A percentile compares a stretch with the other conserved stretches of the same genome.
phyloP scores from a whole-genome alignment of 139 green algal genomes.

The Tetradesmus lagerheimii region DNA sequence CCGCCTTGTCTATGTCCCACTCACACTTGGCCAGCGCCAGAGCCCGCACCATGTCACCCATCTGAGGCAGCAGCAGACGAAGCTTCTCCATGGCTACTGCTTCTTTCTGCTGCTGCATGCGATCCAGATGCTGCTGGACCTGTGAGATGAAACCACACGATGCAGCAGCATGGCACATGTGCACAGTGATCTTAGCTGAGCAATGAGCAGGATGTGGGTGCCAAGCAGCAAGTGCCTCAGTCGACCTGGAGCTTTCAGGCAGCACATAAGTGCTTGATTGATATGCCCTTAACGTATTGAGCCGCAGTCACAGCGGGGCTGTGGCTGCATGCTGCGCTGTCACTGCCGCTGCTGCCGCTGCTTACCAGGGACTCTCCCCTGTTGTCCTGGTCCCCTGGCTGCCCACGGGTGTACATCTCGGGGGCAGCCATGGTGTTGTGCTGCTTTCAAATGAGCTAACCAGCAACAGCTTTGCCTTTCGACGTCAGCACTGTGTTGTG shows the following conservation, averaged over 20 bases:
- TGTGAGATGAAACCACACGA: neutral
- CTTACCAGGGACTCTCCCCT: conserved; percentile 41
- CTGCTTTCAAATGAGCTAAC: neutral
- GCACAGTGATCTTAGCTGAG: neutral
- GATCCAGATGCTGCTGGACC: conserved; percentile 45
- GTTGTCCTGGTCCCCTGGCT: conserved; percentile 39
- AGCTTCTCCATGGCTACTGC: conserved; percentile 72
- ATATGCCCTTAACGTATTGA: neutral
- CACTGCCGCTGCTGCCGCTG: neutral
- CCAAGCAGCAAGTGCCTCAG: neutral
- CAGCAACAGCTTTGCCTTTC: neutral
- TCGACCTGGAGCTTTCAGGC: neutral
- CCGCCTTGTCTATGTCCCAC: conserved; percentile 77
- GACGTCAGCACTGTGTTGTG: neutral
- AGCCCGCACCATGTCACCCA: conserved; percentile 71
- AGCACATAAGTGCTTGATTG: neutral
- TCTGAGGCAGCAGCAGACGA: conserved; percentile 66
- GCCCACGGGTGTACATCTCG: conserved; percentile 36
- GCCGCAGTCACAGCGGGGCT: neutral
- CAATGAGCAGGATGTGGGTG: neutral
- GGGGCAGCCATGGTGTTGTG: conserved; percentile 21
- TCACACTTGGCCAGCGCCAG: conserved; percentile 73
- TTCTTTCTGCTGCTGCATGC: conserved; percentile 77
- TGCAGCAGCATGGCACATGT: neutral
- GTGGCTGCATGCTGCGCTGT: neutral